These are phyloP conservation scores for Prinsepia uniflora DNA, from an alignment of 306 rosid genomes.

Conservation along the genomic window DNA sequence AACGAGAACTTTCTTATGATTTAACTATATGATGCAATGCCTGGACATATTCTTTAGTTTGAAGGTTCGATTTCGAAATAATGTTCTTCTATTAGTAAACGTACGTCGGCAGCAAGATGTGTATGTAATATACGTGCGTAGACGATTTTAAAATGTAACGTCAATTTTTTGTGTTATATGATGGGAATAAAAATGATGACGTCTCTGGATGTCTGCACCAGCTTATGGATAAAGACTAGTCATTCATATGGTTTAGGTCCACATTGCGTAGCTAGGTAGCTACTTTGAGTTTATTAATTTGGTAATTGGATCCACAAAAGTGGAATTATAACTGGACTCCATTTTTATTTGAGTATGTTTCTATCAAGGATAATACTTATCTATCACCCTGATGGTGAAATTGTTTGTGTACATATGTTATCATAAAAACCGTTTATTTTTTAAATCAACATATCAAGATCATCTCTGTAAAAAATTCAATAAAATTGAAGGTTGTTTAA, in stretches of 20 bases:
- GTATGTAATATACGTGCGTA: too few species aligned
- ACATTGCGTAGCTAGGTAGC: neutral
- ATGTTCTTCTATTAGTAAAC: neutral
- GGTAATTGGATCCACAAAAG: neutral
- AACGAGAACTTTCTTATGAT: constrained; percentile 13
- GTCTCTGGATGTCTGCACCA: neutral
- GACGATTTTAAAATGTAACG: too few species aligned
- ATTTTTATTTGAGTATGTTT: neutral
- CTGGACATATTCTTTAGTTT: neutral
- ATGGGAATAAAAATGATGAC: constrained; percentile 2
- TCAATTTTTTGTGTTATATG: neutral
- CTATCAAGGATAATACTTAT: too few species aligned
- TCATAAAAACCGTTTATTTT: neutral
- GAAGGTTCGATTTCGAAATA: neutral
- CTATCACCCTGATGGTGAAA: too few species aligned
- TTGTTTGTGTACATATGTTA: neutral
- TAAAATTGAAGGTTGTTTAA: too few species aligned
- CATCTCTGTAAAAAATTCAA: too few species aligned
- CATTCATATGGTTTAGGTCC: neutral
- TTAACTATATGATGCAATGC: constrained; percentile 32
- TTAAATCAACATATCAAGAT: too few species aligned
- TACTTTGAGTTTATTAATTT: neutral
- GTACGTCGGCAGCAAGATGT: too few species aligned
- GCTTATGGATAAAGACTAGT: neutral
- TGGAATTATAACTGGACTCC: neutral